phyloP scores from a whole-genome alignment of 2,329 filamentous ascomycete species.

The Botryotinia calthae region DNA sequence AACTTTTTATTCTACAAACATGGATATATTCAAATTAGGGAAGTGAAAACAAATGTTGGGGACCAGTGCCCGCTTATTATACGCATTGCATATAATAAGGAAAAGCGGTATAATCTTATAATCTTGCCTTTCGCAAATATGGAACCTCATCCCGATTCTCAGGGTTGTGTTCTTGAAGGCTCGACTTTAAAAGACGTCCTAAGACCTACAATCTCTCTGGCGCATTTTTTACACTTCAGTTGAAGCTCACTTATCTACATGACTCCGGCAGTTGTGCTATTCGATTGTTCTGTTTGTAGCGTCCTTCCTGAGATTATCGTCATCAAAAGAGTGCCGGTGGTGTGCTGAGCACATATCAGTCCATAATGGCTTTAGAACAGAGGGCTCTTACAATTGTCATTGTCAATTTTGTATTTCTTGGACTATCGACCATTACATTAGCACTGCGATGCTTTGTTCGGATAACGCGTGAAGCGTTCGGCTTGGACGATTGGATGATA shows the following conservation, averaged over 20 bases:
- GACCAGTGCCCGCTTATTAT: too few relatives aligned
- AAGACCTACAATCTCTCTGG: background rate
- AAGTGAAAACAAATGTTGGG: too few relatives aligned
- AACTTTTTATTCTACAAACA: too few relatives aligned
- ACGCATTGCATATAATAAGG: too few relatives aligned
- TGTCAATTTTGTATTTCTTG: conserved; percentile 16
- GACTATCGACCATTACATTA: conserved; percentile 1
- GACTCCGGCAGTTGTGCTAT: background rate
- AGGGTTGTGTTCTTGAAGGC: background rate
- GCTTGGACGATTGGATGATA: conserved; percentile 16
- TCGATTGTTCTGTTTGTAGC: background rate
- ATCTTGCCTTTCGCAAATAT: background rate
- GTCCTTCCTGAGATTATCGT: background rate
- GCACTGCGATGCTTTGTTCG: conserved; percentile 1
- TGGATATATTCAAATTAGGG: too few relatives aligned
- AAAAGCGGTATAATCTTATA: too few relatives aligned
- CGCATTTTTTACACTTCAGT: background rate
- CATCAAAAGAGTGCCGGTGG: background rate
- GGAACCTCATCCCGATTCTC: background rate
- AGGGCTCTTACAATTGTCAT: conserved; percentile 7
- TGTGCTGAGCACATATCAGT: background rate
- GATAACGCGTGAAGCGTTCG: background rate
- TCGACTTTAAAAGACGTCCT: background rate
- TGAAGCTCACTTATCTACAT: background rate
- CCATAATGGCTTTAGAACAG: conserved; percentile 3